Base-by-base conservation (phyloP, 2,329 filamentous ascomycete species). In the Cladophialophora bantiana region DNA sequence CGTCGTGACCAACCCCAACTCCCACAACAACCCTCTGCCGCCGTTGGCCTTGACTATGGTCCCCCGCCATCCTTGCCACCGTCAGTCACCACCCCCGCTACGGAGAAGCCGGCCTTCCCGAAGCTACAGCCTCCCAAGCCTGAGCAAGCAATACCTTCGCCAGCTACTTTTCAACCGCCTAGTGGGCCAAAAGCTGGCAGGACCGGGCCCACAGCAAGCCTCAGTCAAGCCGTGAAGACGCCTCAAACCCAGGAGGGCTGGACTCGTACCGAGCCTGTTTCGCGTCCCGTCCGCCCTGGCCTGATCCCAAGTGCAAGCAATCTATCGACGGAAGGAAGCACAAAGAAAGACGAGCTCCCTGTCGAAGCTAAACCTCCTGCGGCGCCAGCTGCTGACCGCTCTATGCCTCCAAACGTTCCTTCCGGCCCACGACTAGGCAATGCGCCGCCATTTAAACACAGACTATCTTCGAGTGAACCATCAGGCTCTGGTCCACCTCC, bases 131-230 rank as follows among this genome's bases (percentile, higher is more conserved):
- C 67, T 54, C 18, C 50, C 18, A 71, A 70, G 57, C 18, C 50
- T 9, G 65, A 68, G 12, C 57, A 61, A 12, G 12, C 56, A n/a
- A 36, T 55, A 12, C 59, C 34, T 31, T 50, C 66, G 15, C 59
- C 63, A 31, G 67, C 70, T 3, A 59, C 73, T 1, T 75, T 77
- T 42, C 77, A 79, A 35, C 78, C 80, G 12, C 80, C 80, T 10
- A 82, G 80, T 7, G 79, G 78, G 10, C 81, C 81, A 7, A 81
- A 81, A 67, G 80, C 80, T 9, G 77, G 78, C n/a, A 75, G 81
- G 26, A 70, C 62, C 18, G 48, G 70, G 57, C 45, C 20, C 18
- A 26, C 62, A 36, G 64, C 57, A 48, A 52, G 26, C 40, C 57
- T 58, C 12, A 38, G 9, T 45, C 66, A 63, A 42, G 42, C 18